These are phyloP conservation scores for Candida ovalis DNA, from an alignment of 805 yeast species.

Conservation along the genomic window DNA sequence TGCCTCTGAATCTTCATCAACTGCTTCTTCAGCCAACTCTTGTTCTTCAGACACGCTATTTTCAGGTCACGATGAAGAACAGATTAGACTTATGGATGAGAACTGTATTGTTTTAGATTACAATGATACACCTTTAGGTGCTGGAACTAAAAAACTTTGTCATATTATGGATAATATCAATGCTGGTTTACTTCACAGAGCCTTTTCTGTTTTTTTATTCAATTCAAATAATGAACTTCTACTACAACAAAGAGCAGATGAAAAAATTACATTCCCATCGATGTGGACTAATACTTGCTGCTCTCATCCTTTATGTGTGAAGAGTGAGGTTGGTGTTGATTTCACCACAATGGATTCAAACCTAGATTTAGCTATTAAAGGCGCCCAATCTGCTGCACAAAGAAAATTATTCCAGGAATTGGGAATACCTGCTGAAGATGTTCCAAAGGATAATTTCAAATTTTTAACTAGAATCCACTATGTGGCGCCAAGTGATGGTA, in stretches of 20 bases:
- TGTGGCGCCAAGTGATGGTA: conserved; percentile 73
- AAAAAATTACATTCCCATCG: conserved; percentile 92
- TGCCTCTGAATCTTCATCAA: neutral
- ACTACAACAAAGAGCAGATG: conserved; percentile 93
- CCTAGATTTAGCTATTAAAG: conserved; percentile 60
- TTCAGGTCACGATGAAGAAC: conserved; percentile 89
- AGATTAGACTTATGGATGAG: conserved; percentile 92
- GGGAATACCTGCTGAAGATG: conserved; percentile 63
- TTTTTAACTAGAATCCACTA: conserved; percentile 93
- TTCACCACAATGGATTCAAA: conserved; percentile 23
- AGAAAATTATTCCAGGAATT: conserved; percentile 91
- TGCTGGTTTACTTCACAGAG: conserved; percentile 86
- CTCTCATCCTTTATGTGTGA: conserved; percentile 90
- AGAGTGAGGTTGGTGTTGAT: conserved; percentile 68
- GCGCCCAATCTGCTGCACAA: conserved; percentile 84
- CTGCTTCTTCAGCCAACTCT: conserved; percentile 26
- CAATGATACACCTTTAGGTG: conserved; percentile 83
- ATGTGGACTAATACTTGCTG: conserved; percentile 99
- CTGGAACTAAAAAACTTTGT: conserved; percentile 89
- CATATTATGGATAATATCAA: conserved; percentile 86
- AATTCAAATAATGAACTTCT: conserved; percentile 71
- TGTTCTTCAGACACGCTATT: conserved; percentile 46
- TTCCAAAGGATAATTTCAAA: conserved; percentile 64
- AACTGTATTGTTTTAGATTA: conserved; percentile 90
- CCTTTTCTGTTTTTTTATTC: conserved; percentile 93